Base-by-base conservation (phyloP, 768 basidiomycete species). In the Leucosporidium scottii region DNA sequence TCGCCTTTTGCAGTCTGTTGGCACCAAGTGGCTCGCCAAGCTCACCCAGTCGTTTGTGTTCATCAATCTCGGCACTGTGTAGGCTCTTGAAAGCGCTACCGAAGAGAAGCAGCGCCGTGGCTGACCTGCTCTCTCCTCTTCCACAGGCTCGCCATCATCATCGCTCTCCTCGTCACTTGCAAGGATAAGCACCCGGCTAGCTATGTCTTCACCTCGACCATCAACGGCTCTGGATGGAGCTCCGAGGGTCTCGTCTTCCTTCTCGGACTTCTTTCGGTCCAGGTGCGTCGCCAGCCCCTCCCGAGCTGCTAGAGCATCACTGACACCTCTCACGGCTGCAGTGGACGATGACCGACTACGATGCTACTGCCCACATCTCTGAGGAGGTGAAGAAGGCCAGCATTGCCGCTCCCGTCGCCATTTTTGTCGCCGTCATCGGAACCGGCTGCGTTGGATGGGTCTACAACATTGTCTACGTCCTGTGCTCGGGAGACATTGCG, bases 191-290 rank as follows among this genome's bases (percentile, higher is more conserved):
- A 93, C 75, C 68, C 86, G 34, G 88, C 89, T 4, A 61, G 59
- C 30, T 92, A 91, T 78, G 86, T 91, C 12, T 94, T 93, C 73
- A 89, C 88, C 20, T 81, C 84, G 30, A 76, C 90, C 60, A 79
- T 85, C 57, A 94, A 94, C 77, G 84, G 86, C 73, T 87, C 90
- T 1, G 89, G 89, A 34, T 90, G 82, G 67, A 86, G 85, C 83
- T 86, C 85, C 71, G 84, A 82, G 50, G 91, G 91, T 0, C 80
- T 93, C 54, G 86, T 90, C 0, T 91, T 92, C 80, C 80, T 91
- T 27, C 87, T 94, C 72, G 91, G 91, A 30, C 78, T 93, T 60
- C 81, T 93, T 34, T 88, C 86, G 66, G 91, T 93, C 9, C 68
- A 70, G 61, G 69, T 53, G 51, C 51, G 51, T 8, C 9, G 51